Evolutionary conservation across 495 filamentous ascomycete species (phyloP), one percentile per base, ranked within the genome.

Genomic region (Xylaria palmicola): DNA sequence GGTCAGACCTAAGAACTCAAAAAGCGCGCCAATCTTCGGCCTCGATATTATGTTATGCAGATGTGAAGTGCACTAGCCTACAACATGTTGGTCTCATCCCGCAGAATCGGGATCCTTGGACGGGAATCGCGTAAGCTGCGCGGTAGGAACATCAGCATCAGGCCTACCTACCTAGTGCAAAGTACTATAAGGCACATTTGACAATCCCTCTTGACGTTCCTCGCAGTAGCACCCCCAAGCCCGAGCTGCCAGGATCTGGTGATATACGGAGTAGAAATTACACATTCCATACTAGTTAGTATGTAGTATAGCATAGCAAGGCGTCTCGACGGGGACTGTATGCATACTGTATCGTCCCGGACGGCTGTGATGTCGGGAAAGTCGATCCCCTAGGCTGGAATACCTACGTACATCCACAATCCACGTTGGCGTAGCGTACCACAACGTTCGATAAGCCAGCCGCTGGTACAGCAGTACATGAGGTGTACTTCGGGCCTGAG

Each of bases 11-110:
- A 45, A 26, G 27, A 22, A 45, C 26, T 37, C 39, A 17, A 47
- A n/a, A 47, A 22, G 15, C 22, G 30, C 39, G 34, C 15, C 59
- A 32, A 30, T 47, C 22, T 40, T 12, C 5, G 4, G 41, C 43
- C 55, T 20, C 37, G n/a, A 47, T 15, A 22, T 10, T 55, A 61
- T 61, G 49, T 55, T 55, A 41, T 61, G 59, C 49, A 61, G 59
- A 40, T 55, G 40, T 29, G 29, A 22, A 27, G 15, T 29, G 32
- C 40, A 55, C 30, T 54, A 61, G 37, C 40, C 29, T 37, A 32
- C 54, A 45, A n/a, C 8, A 41, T 52, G 47, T 49, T 13, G 34
- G 34, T 24, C 7, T 24, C 51, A 55, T 55, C 36, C 36, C 37
- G 6, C 36, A 29, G 51, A 55, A 17, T 34, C 29, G 45, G 45